Conservation (phyloP, 2,329 filamentous ascomycete species). For the Penicillium sp. region DNA sequence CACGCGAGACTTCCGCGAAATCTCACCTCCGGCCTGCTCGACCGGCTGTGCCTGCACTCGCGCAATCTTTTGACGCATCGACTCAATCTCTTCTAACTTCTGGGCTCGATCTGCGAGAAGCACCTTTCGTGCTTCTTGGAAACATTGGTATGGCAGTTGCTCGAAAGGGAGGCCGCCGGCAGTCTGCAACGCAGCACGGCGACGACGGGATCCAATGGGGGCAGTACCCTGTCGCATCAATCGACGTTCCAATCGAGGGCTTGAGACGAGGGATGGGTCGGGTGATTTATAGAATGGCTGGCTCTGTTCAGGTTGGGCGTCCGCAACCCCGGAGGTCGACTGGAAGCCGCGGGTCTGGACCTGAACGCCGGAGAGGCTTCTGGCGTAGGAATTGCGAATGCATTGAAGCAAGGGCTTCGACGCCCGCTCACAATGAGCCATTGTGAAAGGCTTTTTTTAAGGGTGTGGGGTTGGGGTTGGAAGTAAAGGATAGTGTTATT, state of each 20-base stretch:
- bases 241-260: conserved; percentile 63
- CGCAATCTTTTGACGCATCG: conserved; percentile 67
- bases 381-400: conserved; percentile 38
- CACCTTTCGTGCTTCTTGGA: conserved; percentile 89
- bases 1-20: conserved; percentile 66
- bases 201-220: conserved; percentile 81
- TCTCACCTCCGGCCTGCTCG: conserved; percentile 61
- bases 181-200: conserved; percentile 70
- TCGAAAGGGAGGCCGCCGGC: conserved; percentile 77
- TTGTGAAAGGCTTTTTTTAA: conserved; percentile 22
- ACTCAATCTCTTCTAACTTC: conserved; percentile 73
- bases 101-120: conserved; percentile 75
- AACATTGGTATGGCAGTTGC: conserved; percentile 93
- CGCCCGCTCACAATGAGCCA: conserved; percentile 46
- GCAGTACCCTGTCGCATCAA: conserved; percentile 68
- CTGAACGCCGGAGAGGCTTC: conserved; percentile 33
- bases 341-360: conserved; percentile 50
- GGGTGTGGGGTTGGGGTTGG: conserved; percentile 15
- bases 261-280: conserved; percentile 69
- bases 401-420: conserved; percentile 46
- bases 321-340: conserved; percentile 46
- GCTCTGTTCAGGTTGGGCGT: conserved; percentile 44
- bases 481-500: conserved; percentile 17
- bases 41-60: conserved; percentile 62
- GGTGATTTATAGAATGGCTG: conserved; percentile 45